Evolutionary conservation across 768 basidiomycete species (phyloP), one percentile per base, ranked within the genome.

Genomic region (Lactarius indigo): DNA sequence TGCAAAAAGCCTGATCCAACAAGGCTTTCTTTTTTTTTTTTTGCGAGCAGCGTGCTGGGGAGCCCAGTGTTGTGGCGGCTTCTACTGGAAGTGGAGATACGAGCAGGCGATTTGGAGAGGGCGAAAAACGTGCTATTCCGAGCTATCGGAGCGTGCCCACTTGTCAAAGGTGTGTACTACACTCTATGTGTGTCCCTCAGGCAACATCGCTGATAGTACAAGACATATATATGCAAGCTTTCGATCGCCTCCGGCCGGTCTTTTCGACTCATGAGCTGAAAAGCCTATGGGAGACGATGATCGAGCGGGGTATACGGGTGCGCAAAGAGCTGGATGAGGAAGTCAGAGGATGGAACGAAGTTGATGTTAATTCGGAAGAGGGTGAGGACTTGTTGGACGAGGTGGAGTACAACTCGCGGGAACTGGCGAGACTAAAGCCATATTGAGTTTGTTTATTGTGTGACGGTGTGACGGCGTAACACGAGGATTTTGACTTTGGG

Each of bases 11-110:
- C 59, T 44, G 69, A 54, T 47, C 47, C 61, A 28, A 52, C 65
- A 23, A 52, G n/a, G 42, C 55, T 17, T 9, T 13, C 3, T 37
- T 57, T 17, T 9, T 13, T 0, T 37, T 37, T 31, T 20, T n/a
- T 23, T 55, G 8, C 44, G 59, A 23, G 23, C 71, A 93, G 91
- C 76, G 90, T 88, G 61, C 81, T 83, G 69, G 80, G 79, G 39
- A 92, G 91, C 71, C 74, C 85, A 13, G 76, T 87, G 44, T 69
- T 93, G 33, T 93, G 92, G 92, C 81, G 87, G 42, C 74, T 90
- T n/a, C 86, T 82, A 61, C 78, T 93, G 57, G 89, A 91, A 74
- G 86, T 93, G 67, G 92, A 94, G 80, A 87, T 92, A 55, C 83
- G 84, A 64, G 78, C 78, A 18, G 85, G 84, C 5, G 78, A 87